phyloP scores from a whole-genome alignment of 2,329 filamentous ascomycete species.

The Tolypocladium amazonense region DNA sequence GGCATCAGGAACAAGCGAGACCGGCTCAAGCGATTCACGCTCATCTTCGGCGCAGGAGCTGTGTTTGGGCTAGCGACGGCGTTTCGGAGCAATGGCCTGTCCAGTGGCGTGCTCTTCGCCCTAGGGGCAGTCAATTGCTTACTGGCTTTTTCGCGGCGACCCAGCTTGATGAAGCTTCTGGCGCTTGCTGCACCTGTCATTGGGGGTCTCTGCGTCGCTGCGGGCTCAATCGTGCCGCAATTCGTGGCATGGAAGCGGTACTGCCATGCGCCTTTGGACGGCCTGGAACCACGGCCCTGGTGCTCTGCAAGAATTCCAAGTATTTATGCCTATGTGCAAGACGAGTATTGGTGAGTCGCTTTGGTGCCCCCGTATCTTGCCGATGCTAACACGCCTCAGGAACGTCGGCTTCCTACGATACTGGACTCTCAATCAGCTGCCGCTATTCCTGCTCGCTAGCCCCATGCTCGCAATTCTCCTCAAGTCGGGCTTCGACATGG shows the following conservation, averaged over 20 bases:
- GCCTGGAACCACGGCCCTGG: conserved; percentile 52
- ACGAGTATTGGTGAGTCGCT: conserved; percentile 68
- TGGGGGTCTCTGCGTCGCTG: conserved; percentile 56
- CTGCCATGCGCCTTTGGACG: conserved; percentile 32
- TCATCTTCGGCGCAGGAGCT: conserved; percentile 51
- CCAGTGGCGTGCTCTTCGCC: conserved; percentile 70
- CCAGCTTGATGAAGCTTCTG: conserved; percentile 29
- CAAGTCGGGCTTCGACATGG: conserved; percentile 42
- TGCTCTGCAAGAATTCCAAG: conserved; percentile 65
- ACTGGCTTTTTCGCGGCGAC: conserved; percentile 11
- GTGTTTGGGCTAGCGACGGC: conserved; percentile 62
- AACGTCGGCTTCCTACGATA: conserved; percentile 80
- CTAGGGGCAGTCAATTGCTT: conserved; percentile 40
- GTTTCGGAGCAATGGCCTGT: conserved; percentile 76
- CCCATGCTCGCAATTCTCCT: conserved; percentile 61
- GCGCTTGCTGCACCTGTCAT: conserved; percentile 48
- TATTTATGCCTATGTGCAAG: conserved; percentile 86
- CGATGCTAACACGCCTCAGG: conserved; percentile 39
- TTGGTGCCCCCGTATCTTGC: not conserved
- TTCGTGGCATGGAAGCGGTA: conserved; percentile 62
- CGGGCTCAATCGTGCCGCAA: conserved; percentile 65
- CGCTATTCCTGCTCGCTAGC: conserved; percentile 73
- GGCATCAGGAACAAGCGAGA: conserved; percentile 19
- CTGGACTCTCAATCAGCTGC: conserved; percentile 79
- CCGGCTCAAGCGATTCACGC: conserved; percentile 28